phyloP scores from a whole-genome alignment of 2,329 filamentous ascomycete species.

The Venturiaceae sp. region DNA sequence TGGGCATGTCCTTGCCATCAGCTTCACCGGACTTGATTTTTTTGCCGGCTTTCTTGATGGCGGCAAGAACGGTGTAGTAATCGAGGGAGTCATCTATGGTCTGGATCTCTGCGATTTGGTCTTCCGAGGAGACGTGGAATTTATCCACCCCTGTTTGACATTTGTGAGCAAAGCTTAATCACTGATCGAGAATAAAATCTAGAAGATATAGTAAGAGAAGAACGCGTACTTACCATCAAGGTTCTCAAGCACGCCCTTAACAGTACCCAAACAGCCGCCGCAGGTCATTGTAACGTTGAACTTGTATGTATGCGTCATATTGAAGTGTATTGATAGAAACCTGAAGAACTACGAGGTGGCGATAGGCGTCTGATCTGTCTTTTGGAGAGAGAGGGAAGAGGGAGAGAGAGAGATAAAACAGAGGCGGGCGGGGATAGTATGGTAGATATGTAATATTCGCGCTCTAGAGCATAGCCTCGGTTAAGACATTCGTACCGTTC shows the following conservation, averaged over 20 bases:
- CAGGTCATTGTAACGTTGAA: constrained; percentile 94
- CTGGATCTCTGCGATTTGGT: constrained; percentile 68
- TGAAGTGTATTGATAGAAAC: no score
- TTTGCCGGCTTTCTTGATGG: constrained; percentile 94
- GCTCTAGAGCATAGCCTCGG: no score
- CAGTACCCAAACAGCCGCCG: constrained; percentile 88
- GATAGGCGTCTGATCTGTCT: no score
- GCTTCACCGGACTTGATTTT: constrained; percentile 69
- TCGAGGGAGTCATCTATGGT: constrained; percentile 42
- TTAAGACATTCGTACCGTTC: no score
- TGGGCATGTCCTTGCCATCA: constrained; percentile 46
- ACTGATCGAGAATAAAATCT: constrained; percentile 1
- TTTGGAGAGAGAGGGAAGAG: no score
- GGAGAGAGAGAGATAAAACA: no score
- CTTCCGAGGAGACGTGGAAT: constrained; percentile 80
- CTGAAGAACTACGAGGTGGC: no score
- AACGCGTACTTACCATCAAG: constrained; percentile 58
- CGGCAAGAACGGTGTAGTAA: constrained; percentile 74
- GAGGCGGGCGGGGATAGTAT: no score
- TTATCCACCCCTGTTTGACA: constrained; percentile 63
- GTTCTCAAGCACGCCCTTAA: constrained; percentile 86
- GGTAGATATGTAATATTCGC: no score
- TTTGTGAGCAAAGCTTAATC: no score
- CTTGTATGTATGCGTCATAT: constrained; percentile 90
- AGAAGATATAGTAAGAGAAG: neutral